Evolutionary conservation across 2,329 filamentous ascomycete genomes (phyloP).

Genomic region (Pestalotiopsis sp.): DNA sequence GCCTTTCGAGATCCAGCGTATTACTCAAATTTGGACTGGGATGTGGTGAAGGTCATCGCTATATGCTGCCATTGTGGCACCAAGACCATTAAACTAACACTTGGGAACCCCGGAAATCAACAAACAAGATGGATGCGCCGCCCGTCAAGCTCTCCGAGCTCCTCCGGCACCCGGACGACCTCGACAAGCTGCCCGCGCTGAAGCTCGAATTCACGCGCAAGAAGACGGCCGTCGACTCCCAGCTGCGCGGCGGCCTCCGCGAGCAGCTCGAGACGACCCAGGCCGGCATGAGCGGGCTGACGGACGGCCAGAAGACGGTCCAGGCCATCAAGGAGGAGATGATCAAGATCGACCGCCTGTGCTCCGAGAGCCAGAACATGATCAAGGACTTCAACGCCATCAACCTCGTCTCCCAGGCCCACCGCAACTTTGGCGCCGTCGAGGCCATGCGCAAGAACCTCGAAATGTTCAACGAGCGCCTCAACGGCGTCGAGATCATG

Average conservation of each 20-base stretch:
- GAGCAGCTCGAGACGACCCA: constrained; percentile 96
- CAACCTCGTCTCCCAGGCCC: constrained; percentile 89
- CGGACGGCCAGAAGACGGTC: constrained; percentile 88
- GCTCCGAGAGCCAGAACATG: constrained; percentile 96
- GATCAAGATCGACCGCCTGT: constrained; percentile 97
- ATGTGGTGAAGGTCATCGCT: constrained; percentile 8
- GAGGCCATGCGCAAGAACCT: constrained; percentile 92
- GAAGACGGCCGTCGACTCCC: constrained; percentile 87
- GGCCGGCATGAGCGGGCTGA: constrained; percentile 85
- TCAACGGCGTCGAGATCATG: constrained; percentile 77
- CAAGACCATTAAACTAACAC: not conserved
- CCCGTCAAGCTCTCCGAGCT: constrained; percentile 87
- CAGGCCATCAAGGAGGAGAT: constrained; percentile 96
- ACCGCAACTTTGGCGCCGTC: constrained; percentile 93
- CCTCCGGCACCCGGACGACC: constrained; percentile 91
- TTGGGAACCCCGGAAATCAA: too few relatives aligned
- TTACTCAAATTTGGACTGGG: not conserved
- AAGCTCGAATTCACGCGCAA: constrained; percentile 94
- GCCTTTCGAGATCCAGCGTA: not conserved
- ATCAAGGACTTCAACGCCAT: constrained; percentile 95
- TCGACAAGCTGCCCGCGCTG: constrained; percentile 90
- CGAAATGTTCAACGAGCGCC: constrained; percentile 80
- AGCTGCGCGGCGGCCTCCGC: constrained; percentile 83
- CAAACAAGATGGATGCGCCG: constrained; percentile 61
- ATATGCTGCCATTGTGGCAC: constrained; percentile 7